Base-by-base conservation (phyloP, 257 asterid species). In the Solanum corneliomulleri region DNA sequence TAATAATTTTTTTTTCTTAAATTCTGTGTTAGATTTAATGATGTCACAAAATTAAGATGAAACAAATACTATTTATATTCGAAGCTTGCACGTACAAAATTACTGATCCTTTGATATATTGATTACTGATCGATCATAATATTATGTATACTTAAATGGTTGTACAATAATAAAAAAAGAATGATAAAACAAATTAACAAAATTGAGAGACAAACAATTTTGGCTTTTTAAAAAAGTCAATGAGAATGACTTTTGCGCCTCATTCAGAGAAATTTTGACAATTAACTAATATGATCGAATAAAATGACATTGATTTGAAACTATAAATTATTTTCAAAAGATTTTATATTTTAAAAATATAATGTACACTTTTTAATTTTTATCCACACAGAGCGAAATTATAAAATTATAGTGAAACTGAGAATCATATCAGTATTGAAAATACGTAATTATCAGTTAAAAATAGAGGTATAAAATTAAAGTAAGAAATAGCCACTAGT, bases 1-100 rank as follows among this genome's bases (percentile, higher is more conserved):
- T 16, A 6, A 2, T 5, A 0, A 0, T 2, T 0, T 16, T 16
- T 60, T 58, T 47, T 13, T 45, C 58, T 49, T 49, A 49, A 49
- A 49, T 16, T 56, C 0, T 23, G 6, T 11, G 29, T 23, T 3
- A 62, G 6, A n/a, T 62, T 0, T 10, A 1, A n/a, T 0, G 9
- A n/a, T 62, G 7, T 62, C 7, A n/a, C 70, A 11, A 23, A 62
- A n/a, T n/a, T 62, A 11, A 11, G 7, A 62, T 7, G 7, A 11
- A 23, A 5, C 7, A n/a, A 62, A n/a, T 62, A 21, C 4, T 33
- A 33, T 23, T 70, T 33, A 70, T 70, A 33, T 70, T 5, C 1
- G 8, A 70, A 70, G 7, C n/a, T 70, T 33, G 42, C 42, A 15
- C 76, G 42, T 69, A 69, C n/a, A 68, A 68, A 69, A 4, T 29